Percentiles rank a stretch among this genome's conserved stretches.
Conservation (phyloP, 441 rosid species). For the Croton setiger region DNA sequence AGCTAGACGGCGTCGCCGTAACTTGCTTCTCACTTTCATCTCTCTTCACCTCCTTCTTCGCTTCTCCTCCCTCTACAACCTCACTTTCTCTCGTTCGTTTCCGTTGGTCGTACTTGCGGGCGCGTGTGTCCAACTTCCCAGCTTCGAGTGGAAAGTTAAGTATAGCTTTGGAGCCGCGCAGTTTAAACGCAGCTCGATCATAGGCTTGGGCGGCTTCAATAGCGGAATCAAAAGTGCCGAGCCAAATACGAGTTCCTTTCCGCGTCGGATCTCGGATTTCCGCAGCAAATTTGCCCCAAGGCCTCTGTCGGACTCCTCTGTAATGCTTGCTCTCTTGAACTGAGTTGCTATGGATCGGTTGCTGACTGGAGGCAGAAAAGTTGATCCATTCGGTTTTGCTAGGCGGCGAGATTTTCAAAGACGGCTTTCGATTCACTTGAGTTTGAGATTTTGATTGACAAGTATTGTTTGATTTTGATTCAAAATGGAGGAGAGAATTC, state of each 20-base stretch:
- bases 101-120: slow-evolving; percentile 20
- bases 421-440: slow-evolving; percentile 34
- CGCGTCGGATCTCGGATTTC: slow-evolving; percentile 88
- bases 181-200: slow-evolving; percentile 75
- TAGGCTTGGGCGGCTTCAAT: slow-evolving; percentile 87
- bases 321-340: slow-evolving; percentile 45
- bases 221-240: slow-evolving; percentile 77
- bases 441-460: slow-evolving; percentile 20
- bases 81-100: slow-evolving; percentile 48
- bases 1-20: slow-evolving; percentile 44
- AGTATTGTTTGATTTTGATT: background rate
- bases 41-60: slow-evolving; percentile 30
- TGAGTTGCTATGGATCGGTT: background rate
- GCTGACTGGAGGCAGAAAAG: slow-evolving; percentile 27
- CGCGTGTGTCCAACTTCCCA: slow-evolving; percentile 27
- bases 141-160: slow-evolving; percentile 85
- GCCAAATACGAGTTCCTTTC: slow-evolving; percentile 75
- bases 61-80: slow-evolving; percentile 8
- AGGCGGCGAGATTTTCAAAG: slow-evolving; percentile 46
- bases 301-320: slow-evolving; percentile 87
- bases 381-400: slow-evolving; percentile 43
- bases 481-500: background rate
- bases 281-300: slow-evolving; percentile 98
- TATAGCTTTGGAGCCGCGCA: slow-evolving; percentile 84
- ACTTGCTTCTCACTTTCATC: slow-evolving; percentile 22